Base-by-base conservation (phyloP, 2,329 filamentous ascomycete genomes). In the Elsinoe fawcettii region DNA sequence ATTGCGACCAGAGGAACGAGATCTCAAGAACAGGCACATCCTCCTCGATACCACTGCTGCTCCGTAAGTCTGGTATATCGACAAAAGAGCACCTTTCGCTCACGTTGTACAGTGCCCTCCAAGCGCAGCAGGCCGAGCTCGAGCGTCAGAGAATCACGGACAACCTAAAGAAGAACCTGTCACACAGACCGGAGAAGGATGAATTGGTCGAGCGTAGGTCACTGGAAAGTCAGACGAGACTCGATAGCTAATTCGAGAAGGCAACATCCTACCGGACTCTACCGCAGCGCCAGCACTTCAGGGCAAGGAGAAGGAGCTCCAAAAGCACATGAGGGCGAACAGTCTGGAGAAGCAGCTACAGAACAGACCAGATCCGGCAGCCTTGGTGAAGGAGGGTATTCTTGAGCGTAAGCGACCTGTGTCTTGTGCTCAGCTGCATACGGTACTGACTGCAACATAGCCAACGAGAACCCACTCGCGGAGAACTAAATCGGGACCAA, bases 271-370 rank as follows among this genome's bases (percentile, higher is more conserved):
- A 23, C 88, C 88, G 23, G 83, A 84, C 57, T 87, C 87, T 30
- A 86, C 73, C 54, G 89, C 87, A 16, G 90, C 90, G 0, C 90
- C 91, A 0, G 81, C 86, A 2, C 77, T 96, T 56, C 84, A 86
- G 68, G 89, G 86, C 57, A 83, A 90, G 61, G 90, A 93, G 71
- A 86, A 82, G 67, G 88, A 95, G 75, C 83, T 96, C 41, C 83
- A 90, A 72, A 90, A 85, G 70, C 86, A 90, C 71, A 96, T 96
- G 90, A 82, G 87, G 12, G 87, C 84, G 59, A 88, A 96, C 71
- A 86, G 80, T 57, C 79, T 96, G 61, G 93, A 95, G 71, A 90
- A 95, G 67, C 91, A 91, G 71, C 83, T 96, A 61, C 81, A 86
- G 66, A 80, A 86, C 65, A 81, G 91, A 18, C 91, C 91, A 1